These are phyloP conservation scores for Melanogaster broomeanus DNA, from an alignment of 768 basidiomycete genomes.

Conservation along the genomic window DNA sequence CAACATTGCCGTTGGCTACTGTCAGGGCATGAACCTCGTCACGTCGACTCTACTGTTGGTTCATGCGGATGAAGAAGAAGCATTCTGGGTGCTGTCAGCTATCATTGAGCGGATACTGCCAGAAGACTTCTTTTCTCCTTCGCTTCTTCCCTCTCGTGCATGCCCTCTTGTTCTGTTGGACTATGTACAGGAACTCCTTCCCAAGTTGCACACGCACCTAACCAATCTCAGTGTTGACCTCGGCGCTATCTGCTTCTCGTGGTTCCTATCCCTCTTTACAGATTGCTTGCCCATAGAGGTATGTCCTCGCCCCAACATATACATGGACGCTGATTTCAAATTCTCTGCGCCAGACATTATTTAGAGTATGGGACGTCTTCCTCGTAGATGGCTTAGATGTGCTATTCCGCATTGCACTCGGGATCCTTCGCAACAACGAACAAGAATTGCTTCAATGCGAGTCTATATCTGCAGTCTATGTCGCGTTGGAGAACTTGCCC, in stretches of 20 bases:
- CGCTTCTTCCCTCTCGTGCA: constrained; percentile 87
- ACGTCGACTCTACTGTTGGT: constrained; percentile 93
- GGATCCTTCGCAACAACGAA: constrained; percentile 83
- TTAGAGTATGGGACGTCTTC: constrained; percentile 96
- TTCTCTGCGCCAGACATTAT: constrained; percentile 71
- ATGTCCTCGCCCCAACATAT: constrained; percentile 14
- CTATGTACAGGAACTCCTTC: constrained; percentile 76
- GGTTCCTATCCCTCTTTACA: constrained; percentile 96
- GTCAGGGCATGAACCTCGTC: constrained; percentile 94
- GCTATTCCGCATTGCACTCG: constrained; percentile 86
- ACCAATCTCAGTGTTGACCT: constrained; percentile 84
- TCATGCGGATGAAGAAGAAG: constrained; percentile 94
- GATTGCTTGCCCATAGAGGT: constrained; percentile 96
- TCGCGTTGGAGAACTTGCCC: constrained; percentile 85
- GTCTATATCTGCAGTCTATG: constrained; percentile 87
- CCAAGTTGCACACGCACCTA: constrained; percentile 76
- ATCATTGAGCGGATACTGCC: constrained; percentile 90
- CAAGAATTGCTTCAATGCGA: constrained; percentile 81
- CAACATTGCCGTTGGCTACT: constrained; percentile 91
- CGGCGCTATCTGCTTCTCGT: constrained; percentile 95
- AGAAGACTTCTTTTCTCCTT: constrained; percentile 91
- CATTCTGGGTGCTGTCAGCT: constrained; percentile 91
- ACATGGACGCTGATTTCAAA: background rate
- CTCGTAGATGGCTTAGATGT: constrained; percentile 92
- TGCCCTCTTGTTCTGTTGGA: constrained; percentile 91